Evolutionary conservation across 352 stramenopile species (phyloP).

Genomic region (Phytopythium cucurbitacearum): DNA sequence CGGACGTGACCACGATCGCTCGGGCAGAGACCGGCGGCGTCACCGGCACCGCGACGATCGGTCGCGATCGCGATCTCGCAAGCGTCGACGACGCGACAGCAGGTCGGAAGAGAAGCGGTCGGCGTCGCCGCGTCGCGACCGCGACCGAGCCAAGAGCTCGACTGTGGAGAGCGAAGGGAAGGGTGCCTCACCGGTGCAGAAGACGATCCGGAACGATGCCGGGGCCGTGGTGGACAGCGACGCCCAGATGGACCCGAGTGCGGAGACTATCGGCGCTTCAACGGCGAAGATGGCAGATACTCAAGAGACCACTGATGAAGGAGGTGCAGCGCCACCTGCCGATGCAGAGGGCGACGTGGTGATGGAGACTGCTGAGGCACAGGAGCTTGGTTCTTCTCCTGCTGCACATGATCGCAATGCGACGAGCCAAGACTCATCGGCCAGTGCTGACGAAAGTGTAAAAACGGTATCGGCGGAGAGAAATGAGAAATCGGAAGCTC

Average conservation of each 20-base stretch:
- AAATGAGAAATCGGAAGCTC: too few species aligned
- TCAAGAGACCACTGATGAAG: not conserved
- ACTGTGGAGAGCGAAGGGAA: not conserved
- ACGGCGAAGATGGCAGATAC: not conserved
- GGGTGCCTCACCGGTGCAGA: too few species aligned
- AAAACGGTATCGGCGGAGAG: too few species aligned
- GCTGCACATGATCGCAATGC: too few species aligned
- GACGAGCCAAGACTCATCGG: too few species aligned
- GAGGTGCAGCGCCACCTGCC: not conserved
- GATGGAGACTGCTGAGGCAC: not conserved
- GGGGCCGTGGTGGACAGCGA: too few species aligned
- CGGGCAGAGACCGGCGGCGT: not conserved
- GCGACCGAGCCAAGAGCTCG: not conserved
- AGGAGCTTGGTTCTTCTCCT: too few species aligned
- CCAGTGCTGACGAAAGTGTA: too few species aligned
- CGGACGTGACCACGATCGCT: not conserved
- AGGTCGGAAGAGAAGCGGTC: constrained; percentile 1
- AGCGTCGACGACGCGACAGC: constrained; percentile 1
- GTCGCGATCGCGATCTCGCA: not conserved
- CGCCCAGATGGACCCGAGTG: too few species aligned
- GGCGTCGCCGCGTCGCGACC: not conserved
- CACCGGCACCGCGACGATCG: not conserved
- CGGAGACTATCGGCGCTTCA: not conserved
- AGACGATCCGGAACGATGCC: too few species aligned
- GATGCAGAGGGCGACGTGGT: not conserved